Evolutionary conservation across 2,329 filamentous ascomycete species (phyloP), one percentile per base, ranked within the genome.

Genomic region (Neoascochyta sp.): DNA sequence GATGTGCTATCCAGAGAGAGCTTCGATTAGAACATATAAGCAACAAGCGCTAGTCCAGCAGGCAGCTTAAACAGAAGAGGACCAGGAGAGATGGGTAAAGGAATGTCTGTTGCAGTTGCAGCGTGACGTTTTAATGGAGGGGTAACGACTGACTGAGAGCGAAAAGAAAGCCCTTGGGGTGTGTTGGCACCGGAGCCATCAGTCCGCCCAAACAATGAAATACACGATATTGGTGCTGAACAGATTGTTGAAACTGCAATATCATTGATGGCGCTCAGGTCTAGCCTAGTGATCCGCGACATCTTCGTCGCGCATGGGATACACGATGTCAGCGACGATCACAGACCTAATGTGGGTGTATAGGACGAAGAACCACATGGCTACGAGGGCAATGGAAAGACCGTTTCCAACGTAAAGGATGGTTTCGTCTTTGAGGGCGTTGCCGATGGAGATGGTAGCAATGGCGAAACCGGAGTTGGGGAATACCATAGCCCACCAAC

Each of bases 401-500:
- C 63, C 60, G 8, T 69, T 70, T 5, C 61, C 67, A 1, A 66
- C 63, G 24, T 43, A 65, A 17, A 58, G 36, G 4, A 67, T 56
- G 3, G 47, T 54, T 16, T 61, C 54, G 22, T 60, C 57, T 23
- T 57, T 29, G 17, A 67, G 41, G 15, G 49, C 47, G 29, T 60
- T 55, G 9, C 62, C 64, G 20, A 67, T 63, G 5, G 49, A 50
- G 24, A 65, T 65, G 4, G 63, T 67, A n/a, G 64, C 63, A n/a
- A 67, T 54, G 27, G 62, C 52, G 29, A 67, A 67, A 12, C 64
- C 64, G 5, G 60, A 60, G 41, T 67, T 66, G 2, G 64, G 64
- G 39, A 67, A 67, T 0, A 67, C 62, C 55, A 76, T 71, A 0
- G 77, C 76, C 73, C 76, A 83, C 76, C 76, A 81, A 1, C 75